These are phyloP conservation scores for Plasmopara halstedii DNA, from an alignment of 352 stramenopile species.

Conservation along the genomic window DNA sequence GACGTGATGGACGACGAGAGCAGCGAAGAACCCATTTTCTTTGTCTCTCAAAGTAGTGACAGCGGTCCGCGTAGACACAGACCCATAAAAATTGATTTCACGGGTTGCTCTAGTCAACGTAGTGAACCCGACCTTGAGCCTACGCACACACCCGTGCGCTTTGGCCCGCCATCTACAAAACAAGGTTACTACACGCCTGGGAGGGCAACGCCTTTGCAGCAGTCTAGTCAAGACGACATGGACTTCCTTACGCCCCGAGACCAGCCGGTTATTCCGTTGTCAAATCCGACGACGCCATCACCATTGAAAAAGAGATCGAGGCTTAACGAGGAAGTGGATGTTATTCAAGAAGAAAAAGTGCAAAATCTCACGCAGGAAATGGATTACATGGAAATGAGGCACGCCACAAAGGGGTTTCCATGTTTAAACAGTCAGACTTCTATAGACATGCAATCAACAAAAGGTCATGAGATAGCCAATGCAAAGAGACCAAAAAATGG, in stretches of 20 bases:
- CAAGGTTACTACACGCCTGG: slow-evolving; percentile 25
- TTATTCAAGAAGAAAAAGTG: slow-evolving; percentile 53
- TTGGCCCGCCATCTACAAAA: slow-evolving; percentile 23
- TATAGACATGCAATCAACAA: slow-evolving; percentile 29
- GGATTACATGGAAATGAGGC: slow-evolving; percentile 64
- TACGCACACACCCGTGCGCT: slow-evolving; percentile 18
- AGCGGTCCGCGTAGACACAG: slow-evolving; percentile 9
- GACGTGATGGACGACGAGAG: slow-evolving; percentile 52
- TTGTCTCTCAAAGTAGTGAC: slow-evolving; percentile 39
- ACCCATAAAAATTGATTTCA: slow-evolving; percentile 78
- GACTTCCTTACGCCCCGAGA: slow-evolving; percentile 81
- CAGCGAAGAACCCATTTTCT: slow-evolving; percentile 27
- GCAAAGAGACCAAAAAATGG: slow-evolving; percentile 24
- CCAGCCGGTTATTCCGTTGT: slow-evolving; percentile 75
- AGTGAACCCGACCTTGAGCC: slow-evolving; percentile 70
- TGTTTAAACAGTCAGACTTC: slow-evolving; percentile 53
- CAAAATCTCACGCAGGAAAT: slow-evolving; percentile 69
- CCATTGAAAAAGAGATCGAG: slow-evolving; percentile 73
- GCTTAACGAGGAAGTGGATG: slow-evolving; percentile 23
- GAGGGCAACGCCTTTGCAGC: slow-evolving; percentile 41
- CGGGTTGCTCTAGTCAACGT: slow-evolving; percentile 47
- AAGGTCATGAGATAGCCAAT: slow-evolving; percentile 18
- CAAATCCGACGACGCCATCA: slow-evolving; percentile 72
- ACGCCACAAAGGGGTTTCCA: slow-evolving; percentile 20
- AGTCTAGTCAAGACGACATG: slow-evolving; percentile 78